Conservation (phyloP, 306 rosid species). For the Glycine tomentella region DNA sequence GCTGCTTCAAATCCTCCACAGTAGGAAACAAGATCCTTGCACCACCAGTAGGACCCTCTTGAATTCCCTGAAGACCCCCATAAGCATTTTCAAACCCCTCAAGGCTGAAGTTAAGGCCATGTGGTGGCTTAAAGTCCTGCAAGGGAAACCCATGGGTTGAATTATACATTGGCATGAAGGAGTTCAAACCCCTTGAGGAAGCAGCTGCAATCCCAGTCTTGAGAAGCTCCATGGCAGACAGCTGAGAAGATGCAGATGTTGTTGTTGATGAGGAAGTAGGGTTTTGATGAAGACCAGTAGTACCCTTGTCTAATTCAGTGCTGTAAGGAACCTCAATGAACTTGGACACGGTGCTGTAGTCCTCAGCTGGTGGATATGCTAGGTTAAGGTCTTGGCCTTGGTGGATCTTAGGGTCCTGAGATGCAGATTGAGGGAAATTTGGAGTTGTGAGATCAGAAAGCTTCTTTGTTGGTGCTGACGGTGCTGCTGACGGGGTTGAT, state of each 20-base stretch:
- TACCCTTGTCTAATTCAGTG: constrained; percentile 43
- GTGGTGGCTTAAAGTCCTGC: constrained; percentile 71
- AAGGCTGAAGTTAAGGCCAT: constrained; percentile 64
- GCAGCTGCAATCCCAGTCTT: constrained; percentile 59
- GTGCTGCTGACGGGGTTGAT: constrained; percentile 56
- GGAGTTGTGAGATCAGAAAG: constrained; percentile 49
- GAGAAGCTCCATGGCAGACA: constrained; percentile 79
- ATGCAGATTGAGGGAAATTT: constrained; percentile 55
- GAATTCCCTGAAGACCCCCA: constrained; percentile 65
- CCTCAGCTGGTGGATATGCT: constrained; percentile 68
- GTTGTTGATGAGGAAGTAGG: constrained; percentile 54
- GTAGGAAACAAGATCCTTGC: constrained; percentile 89
- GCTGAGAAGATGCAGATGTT: constrained; percentile 39
- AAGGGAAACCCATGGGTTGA: constrained; percentile 62
- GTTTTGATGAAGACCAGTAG: constrained; percentile 36
- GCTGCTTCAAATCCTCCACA: constrained; percentile 76
- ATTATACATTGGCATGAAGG: constrained; percentile 70
- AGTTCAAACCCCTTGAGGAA: constrained; percentile 69
- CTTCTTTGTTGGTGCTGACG: constrained; percentile 56
- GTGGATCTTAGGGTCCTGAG: constrained; percentile 76
- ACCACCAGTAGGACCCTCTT: constrained; percentile 53
- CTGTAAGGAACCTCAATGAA: constrained; percentile 56
- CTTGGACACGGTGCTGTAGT: constrained; percentile 54
- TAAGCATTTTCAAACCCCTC: constrained; percentile 77
- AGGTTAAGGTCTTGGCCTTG: constrained; percentile 92